These are phyloP conservation scores for Microcera coccophila DNA, from an alignment of 2,329 filamentous ascomycete species.

Conservation along the genomic window DNA sequence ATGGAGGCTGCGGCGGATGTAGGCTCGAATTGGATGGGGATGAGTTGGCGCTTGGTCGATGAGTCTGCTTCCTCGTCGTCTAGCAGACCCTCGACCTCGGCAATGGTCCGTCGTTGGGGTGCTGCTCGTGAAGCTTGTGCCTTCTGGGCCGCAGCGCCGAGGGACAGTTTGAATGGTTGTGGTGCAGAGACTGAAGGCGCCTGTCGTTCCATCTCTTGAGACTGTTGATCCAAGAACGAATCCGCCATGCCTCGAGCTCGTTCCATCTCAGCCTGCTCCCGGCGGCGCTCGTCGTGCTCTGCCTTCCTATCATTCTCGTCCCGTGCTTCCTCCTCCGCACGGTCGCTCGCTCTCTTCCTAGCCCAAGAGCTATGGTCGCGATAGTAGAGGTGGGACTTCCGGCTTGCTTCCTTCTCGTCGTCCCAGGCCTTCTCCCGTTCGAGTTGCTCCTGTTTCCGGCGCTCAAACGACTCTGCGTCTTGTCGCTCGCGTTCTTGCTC, in stretches of 20 bases:
- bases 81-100: constrained; percentile 88
- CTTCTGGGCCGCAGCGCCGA: constrained; percentile 81
- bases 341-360: constrained; percentile 70
- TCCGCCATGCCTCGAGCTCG: constrained; percentile 81
- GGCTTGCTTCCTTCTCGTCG: constrained; percentile 76
- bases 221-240: constrained; percentile 82
- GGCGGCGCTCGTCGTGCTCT: constrained; percentile 70
- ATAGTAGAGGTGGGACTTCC: constrained; percentile 79
- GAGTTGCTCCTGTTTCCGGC: constrained; percentile 67
- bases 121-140: constrained; percentile 54
- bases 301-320: constrained; percentile 80
- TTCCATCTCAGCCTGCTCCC: constrained; percentile 68
- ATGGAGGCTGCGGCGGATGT: constrained; percentile 59
- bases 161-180: constrained; percentile 85
- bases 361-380: constrained; percentile 80
- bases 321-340: constrained; percentile 66
- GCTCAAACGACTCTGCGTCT: constrained; percentile 62
- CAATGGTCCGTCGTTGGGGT: constrained; percentile 70
- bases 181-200: constrained; percentile 49
- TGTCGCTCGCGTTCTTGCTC: constrained; percentile 77
- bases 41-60: constrained; percentile 67
- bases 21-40: constrained; percentile 79
- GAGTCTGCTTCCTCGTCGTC: constrained; percentile 88
- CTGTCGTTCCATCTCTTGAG: constrained; percentile 64
- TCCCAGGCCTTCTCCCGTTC: constrained; percentile 69